Evolutionary conservation across 2,329 filamentous ascomycete species (phyloP).

Genomic region (Grosmannia clavigera): DNA sequence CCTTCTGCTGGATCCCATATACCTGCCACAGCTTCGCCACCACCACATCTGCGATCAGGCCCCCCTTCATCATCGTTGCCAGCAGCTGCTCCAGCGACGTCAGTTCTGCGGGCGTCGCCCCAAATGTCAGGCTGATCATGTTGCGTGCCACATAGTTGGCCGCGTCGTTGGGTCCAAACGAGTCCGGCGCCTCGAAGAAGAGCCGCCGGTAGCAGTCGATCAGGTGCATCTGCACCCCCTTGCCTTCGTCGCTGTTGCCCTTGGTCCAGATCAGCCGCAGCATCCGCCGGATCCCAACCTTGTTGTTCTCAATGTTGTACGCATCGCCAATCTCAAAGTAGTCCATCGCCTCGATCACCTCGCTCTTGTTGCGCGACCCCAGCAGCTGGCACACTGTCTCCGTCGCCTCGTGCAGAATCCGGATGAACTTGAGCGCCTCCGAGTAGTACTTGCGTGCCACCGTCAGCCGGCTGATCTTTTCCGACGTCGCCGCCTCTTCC

Average conservation of each 20-base stretch:
- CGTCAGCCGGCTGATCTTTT: conserved; percentile 77
- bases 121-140: conserved; percentile 98
- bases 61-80: conserved; percentile 94
- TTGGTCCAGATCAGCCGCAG: conserved; percentile 97
- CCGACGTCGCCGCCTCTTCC: conserved; percentile 78
- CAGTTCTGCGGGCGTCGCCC: conserved; percentile 84
- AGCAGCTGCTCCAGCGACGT: conserved; percentile 92
- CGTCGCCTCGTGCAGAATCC: conserved; percentile 76
- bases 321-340: conserved; percentile 93
- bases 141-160: conserved; percentile 94
- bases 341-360: conserved; percentile 98
- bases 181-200: conserved; percentile 89
- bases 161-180: conserved; percentile 76
- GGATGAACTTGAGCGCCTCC: conserved; percentile 90
- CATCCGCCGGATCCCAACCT: conserved; percentile 88
- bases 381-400: conserved; percentile 74
- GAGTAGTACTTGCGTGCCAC: conserved; percentile 81
- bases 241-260: conserved; percentile 97
- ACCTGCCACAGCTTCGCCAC: conserved; percentile 94
- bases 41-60: conserved; percentile 73
- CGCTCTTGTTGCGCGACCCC: conserved; percentile 92
- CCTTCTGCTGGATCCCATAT: conserved; percentile 84
- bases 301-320: conserved; percentile 90
- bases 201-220: conserved; percentile 94
- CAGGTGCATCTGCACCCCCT: conserved; percentile 90